Percentiles rank a stretch among this genome's conserved stretches.
Conservation (phyloP, 345 rosid genomes). For the Moricandia moricandioides region DNA sequence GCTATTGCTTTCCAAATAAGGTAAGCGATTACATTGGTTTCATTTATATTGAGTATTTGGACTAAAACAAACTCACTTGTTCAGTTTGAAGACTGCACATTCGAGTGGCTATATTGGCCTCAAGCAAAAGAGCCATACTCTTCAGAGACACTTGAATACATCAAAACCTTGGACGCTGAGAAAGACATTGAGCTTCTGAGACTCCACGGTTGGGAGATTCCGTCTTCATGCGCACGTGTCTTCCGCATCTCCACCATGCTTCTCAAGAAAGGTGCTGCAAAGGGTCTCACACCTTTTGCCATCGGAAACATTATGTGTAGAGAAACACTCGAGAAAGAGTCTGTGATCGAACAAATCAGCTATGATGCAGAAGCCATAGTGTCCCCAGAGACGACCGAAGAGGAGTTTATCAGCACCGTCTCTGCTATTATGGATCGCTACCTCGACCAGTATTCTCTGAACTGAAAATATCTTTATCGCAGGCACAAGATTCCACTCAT, state of each 20-base stretch:
- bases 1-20: slow-evolving; percentile 80
- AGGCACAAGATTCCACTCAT: neutral
- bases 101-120: slow-evolving; percentile 95
- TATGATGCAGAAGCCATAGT: slow-evolving; percentile 55
- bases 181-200: slow-evolving; percentile 64
- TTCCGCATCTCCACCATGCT: slow-evolving; percentile 75
- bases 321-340: slow-evolving; percentile 53
- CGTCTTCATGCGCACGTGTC: slow-evolving; percentile 46
- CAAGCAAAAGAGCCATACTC: slow-evolving; percentile 74
- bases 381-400: slow-evolving; percentile 55
- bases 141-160: slow-evolving; percentile 50
- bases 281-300: slow-evolving; percentile 64
- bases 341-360: slow-evolving; percentile 64
- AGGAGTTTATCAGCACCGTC: slow-evolving; percentile 48
- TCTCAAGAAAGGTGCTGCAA: slow-evolving; percentile 69
- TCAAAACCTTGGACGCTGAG: slow-evolving; percentile 56
- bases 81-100: slow-evolving; percentile 92
- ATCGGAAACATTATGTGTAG: slow-evolving; percentile 84
- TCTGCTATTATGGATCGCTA: slow-evolving; percentile 53
- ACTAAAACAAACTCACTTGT: slow-evolving; percentile 4
- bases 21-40: neutral
- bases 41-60: neutral
- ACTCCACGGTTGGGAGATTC: slow-evolving; percentile 72
- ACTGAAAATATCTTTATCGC: slow-evolving; percentile 19
- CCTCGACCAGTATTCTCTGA: slow-evolving; percentile 41